Percentiles rank a stretch among this genome's conserved stretches.
Evolutionary conservation across 2,329 filamentous ascomycete species (phyloP).

Genomic region (Zymoseptoria ardabiliae): DNA sequence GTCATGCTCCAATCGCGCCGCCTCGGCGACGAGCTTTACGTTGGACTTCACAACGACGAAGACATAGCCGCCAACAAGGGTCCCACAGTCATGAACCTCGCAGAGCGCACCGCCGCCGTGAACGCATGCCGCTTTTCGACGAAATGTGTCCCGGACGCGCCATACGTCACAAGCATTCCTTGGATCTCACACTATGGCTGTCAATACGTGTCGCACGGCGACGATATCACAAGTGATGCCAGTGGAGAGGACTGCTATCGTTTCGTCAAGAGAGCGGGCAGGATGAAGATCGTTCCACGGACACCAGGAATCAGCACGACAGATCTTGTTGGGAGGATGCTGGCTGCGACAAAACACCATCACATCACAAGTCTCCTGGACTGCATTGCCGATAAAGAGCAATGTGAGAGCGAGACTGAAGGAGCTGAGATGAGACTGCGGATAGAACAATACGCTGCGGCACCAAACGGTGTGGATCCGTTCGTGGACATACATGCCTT

Average conservation of each 20-base stretch:
- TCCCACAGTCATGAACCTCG: slow-evolving; percentile 90
- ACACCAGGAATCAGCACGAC: slow-evolving; percentile 96
- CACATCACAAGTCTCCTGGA: slow-evolving; percentile 64
- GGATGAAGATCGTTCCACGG: slow-evolving; percentile 94
- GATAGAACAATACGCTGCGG: slow-evolving; percentile 79
- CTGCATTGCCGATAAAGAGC: slow-evolving; percentile 26
- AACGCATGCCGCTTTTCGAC: slow-evolving; percentile 95
- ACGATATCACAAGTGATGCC: slow-evolving; percentile 94
- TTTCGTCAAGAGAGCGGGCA: slow-evolving; percentile 86
- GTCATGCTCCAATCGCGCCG: slow-evolving; percentile 94
- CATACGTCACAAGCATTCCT: slow-evolving; percentile 86
- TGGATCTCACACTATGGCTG: slow-evolving; percentile 97
- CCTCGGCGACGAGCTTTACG: slow-evolving; percentile 78
- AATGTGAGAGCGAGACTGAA: slow-evolving; percentile 30
- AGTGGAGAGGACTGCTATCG: slow-evolving; percentile 94
- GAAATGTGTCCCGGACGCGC: slow-evolving; percentile 71
- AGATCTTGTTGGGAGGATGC: slow-evolving; percentile 95
- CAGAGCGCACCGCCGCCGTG: slow-evolving; percentile 85
- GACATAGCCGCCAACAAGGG: slow-evolving; percentile 95
- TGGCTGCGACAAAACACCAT: slow-evolving; percentile 89
- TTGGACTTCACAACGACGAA: slow-evolving; percentile 93
- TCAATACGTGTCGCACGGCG: slow-evolving; percentile 90
- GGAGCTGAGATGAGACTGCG: slow-evolving; percentile 66
- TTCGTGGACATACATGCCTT: slow-evolving; percentile 68
- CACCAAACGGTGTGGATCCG: slow-evolving; percentile 69